Percentiles rank a stretch among this genome's conserved stretches.
Conservation (phyloP, 179 eudicot genomes). For the Dionaea muscipula region DNA sequence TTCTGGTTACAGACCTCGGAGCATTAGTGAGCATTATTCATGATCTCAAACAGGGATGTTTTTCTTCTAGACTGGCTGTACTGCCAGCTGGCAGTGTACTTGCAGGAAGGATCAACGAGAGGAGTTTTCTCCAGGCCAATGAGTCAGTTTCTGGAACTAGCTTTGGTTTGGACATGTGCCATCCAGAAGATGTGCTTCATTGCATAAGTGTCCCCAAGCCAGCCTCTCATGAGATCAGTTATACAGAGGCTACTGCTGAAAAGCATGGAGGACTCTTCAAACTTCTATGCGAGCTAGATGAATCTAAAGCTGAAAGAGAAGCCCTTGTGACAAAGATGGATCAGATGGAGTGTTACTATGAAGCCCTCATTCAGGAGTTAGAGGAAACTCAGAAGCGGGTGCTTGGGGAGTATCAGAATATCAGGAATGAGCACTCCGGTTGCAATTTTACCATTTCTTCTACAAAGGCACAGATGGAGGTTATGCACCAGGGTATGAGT, state of each 20-base stretch:
- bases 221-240: constrained; percentile 32
- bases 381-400: constrained; percentile 86
- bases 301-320: constrained; percentile 61
- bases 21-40: constrained; percentile 34
- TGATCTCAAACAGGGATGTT: constrained; percentile 40
- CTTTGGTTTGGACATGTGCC: constrained; percentile 63
- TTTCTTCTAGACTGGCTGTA: constrained; percentile 14
- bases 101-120: constrained; percentile 17
- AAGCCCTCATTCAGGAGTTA: constrained; percentile 88
- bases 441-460: constrained; percentile 55
- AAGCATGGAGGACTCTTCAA: constrained; percentile 61
- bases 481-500: constrained; percentile 52
- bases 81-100: constrained; percentile 15
- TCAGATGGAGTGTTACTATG: constrained; percentile 96
- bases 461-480: constrained; percentile 57
- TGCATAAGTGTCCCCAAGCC: constrained; percentile 36
- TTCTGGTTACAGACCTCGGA: constrained; percentile 56
- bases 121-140: constrained; percentile 18
- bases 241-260: constrained; percentile 39
- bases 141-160: constrained; percentile 29
- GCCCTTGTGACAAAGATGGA: constrained; percentile 61
- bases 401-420: constrained; percentile 70
- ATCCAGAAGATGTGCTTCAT: constrained; percentile 62
- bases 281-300: constrained; percentile 71
- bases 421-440: constrained; percentile 71